Conservation (phyloP, 2,329 filamentous ascomycete species). For the Exophiala dermatitidis region DNA sequence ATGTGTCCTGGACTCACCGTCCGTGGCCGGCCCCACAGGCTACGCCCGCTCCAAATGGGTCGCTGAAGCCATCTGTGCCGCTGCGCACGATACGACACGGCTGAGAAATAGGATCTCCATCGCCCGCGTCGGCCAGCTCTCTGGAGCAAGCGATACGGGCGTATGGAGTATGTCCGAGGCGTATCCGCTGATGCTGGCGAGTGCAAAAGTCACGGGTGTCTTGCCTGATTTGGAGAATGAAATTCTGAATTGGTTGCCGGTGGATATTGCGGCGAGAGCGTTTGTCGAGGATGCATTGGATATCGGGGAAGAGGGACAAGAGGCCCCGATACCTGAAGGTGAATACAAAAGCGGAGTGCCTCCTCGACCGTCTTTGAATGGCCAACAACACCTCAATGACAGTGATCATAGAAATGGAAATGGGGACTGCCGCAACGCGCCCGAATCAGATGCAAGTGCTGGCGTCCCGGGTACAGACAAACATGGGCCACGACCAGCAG, state of each 20-base stretch:
- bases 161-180: conserved; percentile 49
- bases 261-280: conserved; percentile 37
- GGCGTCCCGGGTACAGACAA: not conserved
- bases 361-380: too few species aligned
- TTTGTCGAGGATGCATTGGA: conserved; percentile 28
- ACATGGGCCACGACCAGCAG: not conserved
- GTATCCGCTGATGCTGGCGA: conserved; percentile 46
- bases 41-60: conserved; percentile 55
- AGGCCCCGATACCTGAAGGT: too few species aligned
- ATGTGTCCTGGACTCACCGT: conserved; percentile 3
- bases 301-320: too few species aligned
- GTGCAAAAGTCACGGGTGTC: conserved; percentile 38
- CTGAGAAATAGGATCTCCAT: conserved; percentile 36
- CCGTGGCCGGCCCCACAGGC: conserved; percentile 40
- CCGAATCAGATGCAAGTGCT: not conserved
- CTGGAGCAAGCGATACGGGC: conserved; percentile 43
- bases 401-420: not conserved
- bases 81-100: conserved; percentile 29
- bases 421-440: too few species aligned
- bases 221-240: conserved; percentile 43
- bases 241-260: conserved; percentile 38
- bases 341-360: too few species aligned
- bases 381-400: too few species aligned
- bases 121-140: conserved; percentile 47
- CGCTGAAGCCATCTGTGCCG: conserved; percentile 46